Evolutionary conservation across 2,329 filamentous ascomycete species (phyloP).

Genomic region (Stagonosporopsis tanaceti): DNA sequence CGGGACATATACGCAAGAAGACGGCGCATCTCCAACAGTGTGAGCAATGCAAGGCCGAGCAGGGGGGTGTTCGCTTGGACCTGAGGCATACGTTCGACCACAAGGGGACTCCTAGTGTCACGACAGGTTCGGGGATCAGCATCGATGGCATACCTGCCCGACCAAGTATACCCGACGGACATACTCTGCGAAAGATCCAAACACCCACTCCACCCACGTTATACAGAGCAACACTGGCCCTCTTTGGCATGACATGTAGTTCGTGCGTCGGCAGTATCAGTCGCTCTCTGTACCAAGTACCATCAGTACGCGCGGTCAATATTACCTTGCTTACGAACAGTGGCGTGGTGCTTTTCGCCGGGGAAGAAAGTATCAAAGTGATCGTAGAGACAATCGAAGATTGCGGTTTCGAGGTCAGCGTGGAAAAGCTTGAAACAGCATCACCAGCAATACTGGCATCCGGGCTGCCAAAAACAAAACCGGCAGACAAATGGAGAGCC

Average conservation of each 20-base stretch:
- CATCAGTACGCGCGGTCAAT: conserved; percentile 57
- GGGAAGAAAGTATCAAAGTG: conserved; percentile 52
- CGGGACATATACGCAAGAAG: conserved; percentile 40
- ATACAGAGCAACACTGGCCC: conserved; percentile 55
- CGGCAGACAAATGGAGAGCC: conserved; percentile 47
- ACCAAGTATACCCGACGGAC: conserved; percentile 11
- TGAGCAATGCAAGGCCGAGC: conserved; percentile 45
- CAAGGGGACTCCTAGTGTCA: conserved; percentile 28
- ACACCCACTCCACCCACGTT: not conserved
- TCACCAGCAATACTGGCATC: not conserved
- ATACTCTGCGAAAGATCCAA: conserved; percentile 33
- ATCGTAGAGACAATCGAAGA: conserved; percentile 62
- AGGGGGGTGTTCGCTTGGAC: conserved; percentile 32
- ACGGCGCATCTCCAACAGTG: conserved; percentile 45
- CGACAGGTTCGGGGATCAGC: conserved; percentile 21
- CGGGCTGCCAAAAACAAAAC: conserved; percentile 5
- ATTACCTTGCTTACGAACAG: conserved; percentile 63
- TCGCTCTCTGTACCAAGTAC: conserved; percentile 56
- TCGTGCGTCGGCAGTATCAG: conserved; percentile 63
- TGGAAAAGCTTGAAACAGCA: conserved; percentile 45
- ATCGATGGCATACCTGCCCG: conserved; percentile 28
- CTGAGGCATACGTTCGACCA: conserved; percentile 9
- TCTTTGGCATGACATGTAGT: conserved; percentile 68
- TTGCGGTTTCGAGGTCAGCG: conserved; percentile 52
- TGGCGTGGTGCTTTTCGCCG: conserved; percentile 59